phyloP scores from a whole-genome alignment of 2,329 filamentous ascomycete genomes.

The Colletotrichum lupini region DNA sequence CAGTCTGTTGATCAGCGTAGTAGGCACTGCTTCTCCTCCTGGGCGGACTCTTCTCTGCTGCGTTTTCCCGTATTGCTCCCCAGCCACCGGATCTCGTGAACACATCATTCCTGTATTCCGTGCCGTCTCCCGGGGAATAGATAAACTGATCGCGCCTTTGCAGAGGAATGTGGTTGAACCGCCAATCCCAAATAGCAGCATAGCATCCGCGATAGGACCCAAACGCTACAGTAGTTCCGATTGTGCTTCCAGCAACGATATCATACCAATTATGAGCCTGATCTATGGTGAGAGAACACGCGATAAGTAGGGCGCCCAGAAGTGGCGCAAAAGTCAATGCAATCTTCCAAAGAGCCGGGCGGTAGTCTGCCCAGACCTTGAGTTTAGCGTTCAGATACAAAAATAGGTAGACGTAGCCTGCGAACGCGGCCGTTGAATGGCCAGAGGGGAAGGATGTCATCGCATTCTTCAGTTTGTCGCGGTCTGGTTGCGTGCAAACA shows the following conservation, averaged over 20 bases:
- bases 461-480: constrained; percentile 66
- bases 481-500: constrained; percentile 68
- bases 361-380: constrained; percentile 75
- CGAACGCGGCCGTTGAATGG: constrained; percentile 73
- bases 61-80: not conserved
- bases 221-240: constrained; percentile 72
- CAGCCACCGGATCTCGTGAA: constrained; percentile 25
- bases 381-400: constrained; percentile 79
- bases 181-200: constrained; percentile 76
- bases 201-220: constrained; percentile 74
- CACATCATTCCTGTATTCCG: not conserved
- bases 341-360: constrained; percentile 75
- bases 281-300: constrained; percentile 71
- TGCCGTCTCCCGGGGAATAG: constrained; percentile 30
- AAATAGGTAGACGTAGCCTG: constrained; percentile 71
- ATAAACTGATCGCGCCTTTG: constrained; percentile 48
- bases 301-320: constrained; percentile 69
- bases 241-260: constrained; percentile 70
- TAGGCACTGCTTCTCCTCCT: constrained; percentile 12
- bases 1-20: not conserved
- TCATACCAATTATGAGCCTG: constrained; percentile 79
- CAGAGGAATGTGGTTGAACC: constrained; percentile 75
- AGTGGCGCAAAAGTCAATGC: constrained; percentile 67
- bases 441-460: constrained; percentile 76
- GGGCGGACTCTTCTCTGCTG: not conserved